Base-by-base conservation (phyloP, 768 basidiomycete species). In the Tricholoma flavovirens region DNA sequence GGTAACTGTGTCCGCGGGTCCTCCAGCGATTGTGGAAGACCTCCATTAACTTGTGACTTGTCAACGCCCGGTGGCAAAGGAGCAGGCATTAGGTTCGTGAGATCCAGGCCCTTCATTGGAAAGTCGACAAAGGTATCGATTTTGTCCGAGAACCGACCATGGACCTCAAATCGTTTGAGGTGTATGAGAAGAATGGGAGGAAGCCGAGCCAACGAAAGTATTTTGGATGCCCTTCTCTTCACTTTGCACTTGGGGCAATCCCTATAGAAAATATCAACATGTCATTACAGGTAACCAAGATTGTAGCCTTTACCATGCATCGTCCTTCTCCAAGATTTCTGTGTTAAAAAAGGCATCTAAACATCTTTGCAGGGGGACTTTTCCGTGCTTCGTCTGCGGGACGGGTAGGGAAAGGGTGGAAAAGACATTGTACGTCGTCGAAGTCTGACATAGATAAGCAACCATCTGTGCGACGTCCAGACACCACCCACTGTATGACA, bases 351-450 rank as follows among this genome's bases (percentile, higher is more conserved):
- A 94, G 2, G 87, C 83, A 62, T 97, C 88, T 58, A 99, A 76
- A 69, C 96, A 95, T 24, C 84, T 81, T 56, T 87, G 79, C 43
- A 99, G 75, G 1, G 86, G 78, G 22, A 91, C 83, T 62, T 82
- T 86, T 4, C 79, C 75, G 21, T 77, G 76, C 55, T 80, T 80
- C 24, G 77, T 75, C 17, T 81, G 74, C 1, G 95, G 94, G 49
- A 99, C 86, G 1, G 96, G 95, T 49, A 99, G 68, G 51, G 93
- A 88, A 52, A 99, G 79, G 59, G 94, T 95, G 77, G 97, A 98
- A 71, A 98, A 98, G 6, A 90, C 81, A 67, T 98, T 97, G 64
- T 95, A 98, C 4, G 95, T 98, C 24, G 94, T 98, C 26, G 95
- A 97, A 4, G 95, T 98, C 94, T 98, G 49, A 36, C 14, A 45